Evolutionary conservation across 2,329 filamentous ascomycete species (phyloP), one percentile per base, ranked within the genome.

Genomic region (Phaeoacremonium minimum): DNA sequence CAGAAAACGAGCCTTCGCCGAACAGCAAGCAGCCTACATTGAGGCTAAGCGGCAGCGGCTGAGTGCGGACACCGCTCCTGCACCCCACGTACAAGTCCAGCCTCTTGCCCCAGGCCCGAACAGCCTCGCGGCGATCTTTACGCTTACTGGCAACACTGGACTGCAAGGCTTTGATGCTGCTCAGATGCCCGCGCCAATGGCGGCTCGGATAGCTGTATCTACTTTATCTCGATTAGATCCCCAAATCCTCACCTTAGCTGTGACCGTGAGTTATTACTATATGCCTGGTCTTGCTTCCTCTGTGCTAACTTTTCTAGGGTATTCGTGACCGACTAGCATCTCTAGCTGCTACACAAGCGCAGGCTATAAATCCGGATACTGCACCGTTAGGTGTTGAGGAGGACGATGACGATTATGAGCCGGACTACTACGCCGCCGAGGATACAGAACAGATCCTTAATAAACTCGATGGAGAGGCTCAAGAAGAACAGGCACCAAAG

Each of bases 371-470:
- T 43, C 67, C 77, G 7, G 74, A 78, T 36, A 82, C 77, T 3
- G 69, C 75, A 12, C 75, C 75, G 2, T 57, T 83, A 3, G 78
- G 75, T 17, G 80, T 86, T 4, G 80, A 85, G 6, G 81, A 84
- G 7, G 89, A 95, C 29, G 90, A 95, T 15, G 88, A 95, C 46
- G 59, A 95, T 49, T 96, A 96, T 53, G 91, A 96, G 51, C 90
- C 91, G 0, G 86, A 94, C 52, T 89, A 88, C 48, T 80, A 83
- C 41, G 75, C 84, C 7, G 78, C 80, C 22, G 87, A 94, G 57
- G 81, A 87, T 46, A 78, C 78, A 1, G 85, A 89, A 51, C 85
- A 91, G 52, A 81, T 87, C 19, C 63, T 84, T 33, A 87, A 91
- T 58, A 86, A 86, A 54, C 70, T 88, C 12, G 86, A 91, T 53